Evolutionary conservation across 2,329 filamentous ascomycete genomes (phyloP), one percentile per base, ranked within the genome.

Genomic region (Fusarium equiseti): DNA sequence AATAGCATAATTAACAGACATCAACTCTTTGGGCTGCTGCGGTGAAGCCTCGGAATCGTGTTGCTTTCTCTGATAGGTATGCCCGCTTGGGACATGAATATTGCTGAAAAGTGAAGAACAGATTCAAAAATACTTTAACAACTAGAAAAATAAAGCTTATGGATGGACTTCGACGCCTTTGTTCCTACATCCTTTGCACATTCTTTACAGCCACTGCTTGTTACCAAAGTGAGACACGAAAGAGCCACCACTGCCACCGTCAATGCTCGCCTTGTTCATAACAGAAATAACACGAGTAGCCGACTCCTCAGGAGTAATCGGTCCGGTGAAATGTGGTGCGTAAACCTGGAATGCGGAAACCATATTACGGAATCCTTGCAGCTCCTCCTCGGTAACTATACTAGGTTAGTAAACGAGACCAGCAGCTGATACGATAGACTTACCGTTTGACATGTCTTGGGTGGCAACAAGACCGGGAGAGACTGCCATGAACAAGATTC

Each of bases 161-260:
- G 18, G 10, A 38, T 38, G 18, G 7, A 38, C 18, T 38, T n/a
- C 10, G 6, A 6, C 10, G 6, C 5, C 1, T 4, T 6, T 7
- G 6, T 38, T 18, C 3, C 2, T 38, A n/a, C 27, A 4, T 16
- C 13, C 12, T 20, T 16, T 2, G 10, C 24, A 3, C 2, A 18
- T 20, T 12, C 0, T 16, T 77, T 20, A 88, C 11, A 88, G 46
- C 86, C 86, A 89, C 57, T 84, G 80, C 76, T 86, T 84, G 67
- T 80, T 86, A 6, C 87, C 86, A 59, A 81, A 72, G 38, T 90
- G 87, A 29, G 86, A 87, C 2, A 90, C 67, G 70, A 87, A 88
- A 0, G 78, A 75, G 5, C 88, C 88, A 3, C 81, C 86, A 70
- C 83, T 70, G 0, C 83, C 84, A 42, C 75, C 79, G 49, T 84